Conservation (phyloP, 768 basidiomycete species). For the Gloeopeniophorella convolvens region DNA sequence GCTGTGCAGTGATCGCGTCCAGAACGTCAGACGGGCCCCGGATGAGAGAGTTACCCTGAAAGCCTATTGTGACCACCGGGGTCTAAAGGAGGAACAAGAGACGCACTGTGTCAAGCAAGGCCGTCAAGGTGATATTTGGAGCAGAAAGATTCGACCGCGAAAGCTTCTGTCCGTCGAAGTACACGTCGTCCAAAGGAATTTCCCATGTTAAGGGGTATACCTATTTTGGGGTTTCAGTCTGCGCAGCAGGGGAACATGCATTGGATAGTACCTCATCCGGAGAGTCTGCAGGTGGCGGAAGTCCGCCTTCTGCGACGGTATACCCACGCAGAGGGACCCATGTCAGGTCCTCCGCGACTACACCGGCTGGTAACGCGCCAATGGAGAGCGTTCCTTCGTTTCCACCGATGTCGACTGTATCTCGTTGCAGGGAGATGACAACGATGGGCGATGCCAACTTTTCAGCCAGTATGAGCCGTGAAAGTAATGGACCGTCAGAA, state of each 20-base stretch:
- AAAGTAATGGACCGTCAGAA: constrained; percentile 30
- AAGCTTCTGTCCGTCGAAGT: constrained; percentile 57
- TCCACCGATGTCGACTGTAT: constrained; percentile 60
- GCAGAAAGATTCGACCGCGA: constrained; percentile 47
- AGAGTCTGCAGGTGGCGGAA: constrained; percentile 48
- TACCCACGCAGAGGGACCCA: constrained; percentile 65
- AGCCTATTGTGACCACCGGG: neutral
- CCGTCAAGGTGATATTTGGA: constrained; percentile 47
- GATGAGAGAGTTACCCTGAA: constrained; percentile 68
- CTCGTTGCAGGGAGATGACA: constrained; percentile 59
- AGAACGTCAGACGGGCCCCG: constrained; percentile 69
- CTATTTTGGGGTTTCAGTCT: constrained; percentile 11
- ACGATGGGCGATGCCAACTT: constrained; percentile 38
- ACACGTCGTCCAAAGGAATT: constrained; percentile 62
- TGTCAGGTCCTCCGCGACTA: constrained; percentile 44
- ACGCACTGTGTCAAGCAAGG: constrained; percentile 65
- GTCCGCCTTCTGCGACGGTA: constrained; percentile 41
- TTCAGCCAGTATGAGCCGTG: constrained; percentile 28
- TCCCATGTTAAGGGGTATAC: constrained; percentile 49
- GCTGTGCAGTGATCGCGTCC: constrained; percentile 34
- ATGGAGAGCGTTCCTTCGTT: constrained; percentile 60
- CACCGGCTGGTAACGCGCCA: constrained; percentile 52
- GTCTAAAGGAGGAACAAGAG: neutral
- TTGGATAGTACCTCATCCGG: constrained; percentile 48
- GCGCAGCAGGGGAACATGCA: neutral